Base-by-base conservation (phyloP, 768 basidiomycete genomes). In the Coprinellus aureogranulatus region DNA sequence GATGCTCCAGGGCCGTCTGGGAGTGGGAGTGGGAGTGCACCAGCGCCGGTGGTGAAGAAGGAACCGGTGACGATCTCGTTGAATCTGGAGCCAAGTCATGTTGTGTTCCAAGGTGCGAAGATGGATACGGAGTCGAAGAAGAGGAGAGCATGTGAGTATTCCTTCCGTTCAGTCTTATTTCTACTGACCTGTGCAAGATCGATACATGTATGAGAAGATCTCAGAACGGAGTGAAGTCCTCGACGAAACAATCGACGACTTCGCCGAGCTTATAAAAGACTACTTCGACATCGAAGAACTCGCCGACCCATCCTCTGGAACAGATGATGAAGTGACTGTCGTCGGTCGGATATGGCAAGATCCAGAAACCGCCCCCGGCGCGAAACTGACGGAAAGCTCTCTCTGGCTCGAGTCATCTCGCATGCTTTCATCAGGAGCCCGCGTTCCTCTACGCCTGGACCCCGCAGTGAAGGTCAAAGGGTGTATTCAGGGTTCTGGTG, bases 121-220 rank as follows among this genome's bases (percentile, higher is more conserved):
- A 71, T 54, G 31, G 75, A 77, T 59, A 54, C 60, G 12, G 64
- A 70, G n/a, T 68, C 75, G 0, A 72, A 65, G 41, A 81, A 77
- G 57, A 75, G 72, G 55, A 80, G 86, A 31, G 75, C 78, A 34
- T 89, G 89, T 90, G 67, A 77, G 86, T 72, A 16, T 44, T 53
- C 37, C 37, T 26, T n/a, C 25, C 31, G 10, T 39, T 59, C 22
- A 34, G 22, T 30, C 23, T 14, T 4, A 45, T 26, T 46, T 31
- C 16, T 48, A 25, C 26, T 39, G 6, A 42, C 48, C 37, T 46
- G 12, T 9, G 37, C 25, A 62, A 92, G 89, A 88, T 79, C 83
- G 90, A 27, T 98, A 98, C 69, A 95, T 96, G 94, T 94, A 90
- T 66, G 94, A 98, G 70, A 94, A 92, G 73, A 79, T 89, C 25